phyloP scores from a whole-genome alignment of 306 rosid species.

The Cicer pinnatifidum region DNA sequence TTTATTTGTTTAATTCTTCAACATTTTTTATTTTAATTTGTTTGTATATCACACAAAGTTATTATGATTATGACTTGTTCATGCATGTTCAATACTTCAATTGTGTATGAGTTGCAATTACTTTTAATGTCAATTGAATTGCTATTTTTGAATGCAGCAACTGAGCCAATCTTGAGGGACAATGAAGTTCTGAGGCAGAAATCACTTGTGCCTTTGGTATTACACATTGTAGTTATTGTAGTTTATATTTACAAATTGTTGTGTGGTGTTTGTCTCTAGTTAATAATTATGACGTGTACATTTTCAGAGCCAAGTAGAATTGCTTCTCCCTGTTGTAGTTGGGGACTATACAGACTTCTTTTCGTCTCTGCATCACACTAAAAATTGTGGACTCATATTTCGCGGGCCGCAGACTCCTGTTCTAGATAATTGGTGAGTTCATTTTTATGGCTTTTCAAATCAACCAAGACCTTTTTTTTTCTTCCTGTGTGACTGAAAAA shows the following conservation, averaged over 20 bases:
- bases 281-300: constrained; percentile 34
- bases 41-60: not conserved
- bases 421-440: constrained; percentile 66
- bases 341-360: constrained; percentile 96
- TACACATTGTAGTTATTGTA: constrained; percentile 10
- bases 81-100: constrained; percentile 21
- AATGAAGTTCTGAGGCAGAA: constrained; percentile 68
- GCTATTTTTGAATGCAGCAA: constrained; percentile 57
- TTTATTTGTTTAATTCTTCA: not conserved
- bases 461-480: not conserved
- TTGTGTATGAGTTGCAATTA: constrained; percentile 36
- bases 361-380: constrained; percentile 76
- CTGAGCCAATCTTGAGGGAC: constrained; percentile 81
- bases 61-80: not conserved
- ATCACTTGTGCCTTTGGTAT: constrained; percentile 76
- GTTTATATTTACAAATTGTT: constrained; percentile 11
- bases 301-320: constrained; percentile 65
- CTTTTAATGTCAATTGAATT: constrained; percentile 15
- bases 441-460: constrained; percentile 33
- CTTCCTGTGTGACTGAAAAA: not conserved
- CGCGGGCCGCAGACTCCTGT: constrained; percentile 76
- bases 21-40: not conserved
- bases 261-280: constrained; percentile 17
- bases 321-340: constrained; percentile 84
- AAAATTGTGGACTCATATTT: constrained; percentile 85